Evolutionary conservation across 208 protist species (phyloP).

Genomic region (Trypanosoma lewisi): DNA sequence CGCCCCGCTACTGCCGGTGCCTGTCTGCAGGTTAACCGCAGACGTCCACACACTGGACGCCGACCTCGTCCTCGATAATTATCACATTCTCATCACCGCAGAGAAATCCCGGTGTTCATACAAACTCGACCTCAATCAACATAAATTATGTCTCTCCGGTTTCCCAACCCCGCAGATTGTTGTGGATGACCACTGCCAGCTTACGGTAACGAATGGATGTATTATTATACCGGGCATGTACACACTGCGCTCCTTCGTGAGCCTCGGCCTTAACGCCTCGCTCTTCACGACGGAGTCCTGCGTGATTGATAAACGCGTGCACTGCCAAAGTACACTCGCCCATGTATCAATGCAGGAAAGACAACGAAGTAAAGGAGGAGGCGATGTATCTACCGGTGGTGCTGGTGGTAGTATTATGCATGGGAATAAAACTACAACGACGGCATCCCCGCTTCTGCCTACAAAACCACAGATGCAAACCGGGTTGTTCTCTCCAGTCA

Average conservation of each 20-base stretch:
- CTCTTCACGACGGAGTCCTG: slow-evolving; percentile 58
- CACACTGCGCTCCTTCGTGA: slow-evolving; percentile 79
- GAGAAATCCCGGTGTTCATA: slow-evolving; percentile 69
- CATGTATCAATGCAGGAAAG: background rate
- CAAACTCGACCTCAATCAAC: slow-evolving; percentile 64
- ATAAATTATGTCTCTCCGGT: slow-evolving; percentile 53
- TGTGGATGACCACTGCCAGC: slow-evolving; percentile 70
- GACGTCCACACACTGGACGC: slow-evolving; percentile 46
- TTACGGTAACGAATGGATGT: slow-evolving; percentile 86
- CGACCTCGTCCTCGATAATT: slow-evolving; percentile 64
- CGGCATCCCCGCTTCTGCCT: slow-evolving; percentile 5
- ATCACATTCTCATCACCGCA: slow-evolving; percentile 64
- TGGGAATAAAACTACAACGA: too few species aligned
- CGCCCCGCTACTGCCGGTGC: slow-evolving; percentile 55
- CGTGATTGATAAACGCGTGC: slow-evolving; percentile 53
- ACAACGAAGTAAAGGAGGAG: slow-evolving; percentile 9
- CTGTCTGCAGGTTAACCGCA: slow-evolving; percentile 48
- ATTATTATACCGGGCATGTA: slow-evolving; percentile 79
- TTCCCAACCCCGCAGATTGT: slow-evolving; percentile 62
- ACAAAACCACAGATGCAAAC: slow-evolving; percentile 1
- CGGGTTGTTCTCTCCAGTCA: background rate
- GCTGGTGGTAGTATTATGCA: too few species aligned
- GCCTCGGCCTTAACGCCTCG: slow-evolving; percentile 56
- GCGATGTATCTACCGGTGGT: too few species aligned
- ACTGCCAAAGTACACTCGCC: slow-evolving; percentile 2